Percentiles rank a stretch among this genome's conserved stretches.
Evolutionary conservation across 495 filamentous ascomycete species (phyloP).

Genomic region (Lindgomyces ingoldianus): DNA sequence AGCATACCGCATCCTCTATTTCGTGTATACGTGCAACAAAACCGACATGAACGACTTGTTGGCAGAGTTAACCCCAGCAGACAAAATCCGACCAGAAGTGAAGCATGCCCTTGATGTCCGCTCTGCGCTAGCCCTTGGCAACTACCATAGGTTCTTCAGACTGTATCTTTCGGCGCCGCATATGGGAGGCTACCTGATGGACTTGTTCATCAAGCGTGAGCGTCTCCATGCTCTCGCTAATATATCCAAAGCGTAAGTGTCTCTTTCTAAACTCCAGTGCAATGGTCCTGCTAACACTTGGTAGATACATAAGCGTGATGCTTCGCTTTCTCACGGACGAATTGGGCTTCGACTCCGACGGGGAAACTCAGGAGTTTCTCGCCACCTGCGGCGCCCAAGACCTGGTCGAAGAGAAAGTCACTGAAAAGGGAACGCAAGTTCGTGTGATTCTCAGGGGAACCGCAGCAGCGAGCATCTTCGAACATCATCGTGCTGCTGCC

Average conservation of each 20-base stretch:
- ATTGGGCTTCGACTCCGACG: constrained; percentile 90
- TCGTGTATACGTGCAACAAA: constrained; percentile 97
- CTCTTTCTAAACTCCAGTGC: constrained; percentile 37
- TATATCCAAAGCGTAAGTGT: constrained; percentile 92
- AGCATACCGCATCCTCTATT: constrained; percentile 99
- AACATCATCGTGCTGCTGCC: constrained; percentile 66
- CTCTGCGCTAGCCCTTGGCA: constrained; percentile 86
- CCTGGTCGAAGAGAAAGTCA: constrained; percentile 82
- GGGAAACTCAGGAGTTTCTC: constrained; percentile 86
- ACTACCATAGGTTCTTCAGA: constrained; percentile 96
- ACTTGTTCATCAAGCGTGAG: constrained; percentile 96
- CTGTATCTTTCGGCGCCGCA: constrained; percentile 92
- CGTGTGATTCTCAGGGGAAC: constrained; percentile 39
- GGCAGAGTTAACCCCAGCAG: constrained; percentile 95
- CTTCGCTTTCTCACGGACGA: constrained; percentile 93
- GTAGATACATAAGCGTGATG: constrained; percentile 86
- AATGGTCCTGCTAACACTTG: constrained; percentile 43
- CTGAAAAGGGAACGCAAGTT: not conserved
- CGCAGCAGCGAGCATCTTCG: constrained; percentile 54
- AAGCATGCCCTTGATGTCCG: constrained; percentile 91
- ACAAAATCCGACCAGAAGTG: constrained; percentile 80
- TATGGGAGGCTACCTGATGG: constrained; percentile 98
- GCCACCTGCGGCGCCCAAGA: constrained; percentile 71
- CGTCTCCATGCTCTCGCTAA: constrained; percentile 83
- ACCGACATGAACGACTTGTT: constrained; percentile 96